A percentile compares a stretch with the other conserved stretches of the same genome.
These are phyloP conservation scores for Penicillium sp. DNA, from an alignment of 2,329 filamentous ascomycete species.

Conservation along the genomic window DNA sequence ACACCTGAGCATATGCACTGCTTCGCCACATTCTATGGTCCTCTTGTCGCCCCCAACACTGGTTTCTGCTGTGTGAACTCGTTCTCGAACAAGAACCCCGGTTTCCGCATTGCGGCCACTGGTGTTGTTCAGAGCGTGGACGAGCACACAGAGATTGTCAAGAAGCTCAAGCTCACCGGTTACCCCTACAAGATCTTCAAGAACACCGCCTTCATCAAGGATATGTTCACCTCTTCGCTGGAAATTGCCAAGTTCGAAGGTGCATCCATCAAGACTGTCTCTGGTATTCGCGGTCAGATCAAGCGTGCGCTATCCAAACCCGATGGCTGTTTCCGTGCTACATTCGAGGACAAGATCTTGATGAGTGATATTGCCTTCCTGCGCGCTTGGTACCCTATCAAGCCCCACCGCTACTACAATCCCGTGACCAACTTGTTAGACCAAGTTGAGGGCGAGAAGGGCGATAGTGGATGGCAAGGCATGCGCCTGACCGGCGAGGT, in stretches of 20 bases:
- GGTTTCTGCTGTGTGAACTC: conserved; percentile 91
- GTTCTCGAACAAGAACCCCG: conserved; percentile 71
- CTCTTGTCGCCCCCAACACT: conserved; percentile 88
- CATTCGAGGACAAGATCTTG: conserved; percentile 96
- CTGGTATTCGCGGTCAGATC: conserved; percentile 90
- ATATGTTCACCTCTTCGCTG: conserved; percentile 89
- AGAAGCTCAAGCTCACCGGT: conserved; percentile 96
- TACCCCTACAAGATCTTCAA: conserved; percentile 96
- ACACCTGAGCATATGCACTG: conserved; percentile 99
- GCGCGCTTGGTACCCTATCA: conserved; percentile 91
- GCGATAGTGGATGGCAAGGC: conserved; percentile 57
- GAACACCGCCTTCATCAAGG: conserved; percentile 96
- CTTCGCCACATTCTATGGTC: conserved; percentile 89
- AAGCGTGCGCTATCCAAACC: conserved; percentile 89
- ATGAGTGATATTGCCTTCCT: conserved; percentile 95
- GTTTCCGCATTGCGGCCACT: conserved; percentile 88
- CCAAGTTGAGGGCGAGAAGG: conserved; percentile 28
- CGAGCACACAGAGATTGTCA: conserved; percentile 93
- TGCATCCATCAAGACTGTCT: conserved; percentile 89
- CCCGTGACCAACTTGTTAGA: conserved; percentile 86
- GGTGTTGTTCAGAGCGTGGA: conserved; percentile 91
- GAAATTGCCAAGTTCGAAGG: conserved; percentile 99
- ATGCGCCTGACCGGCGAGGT: conserved; percentile 95
- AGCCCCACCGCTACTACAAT: conserved; percentile 93
- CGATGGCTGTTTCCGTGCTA: conserved; percentile 90